These are phyloP conservation scores for Pseudocercospora fuligena DNA, from an alignment of 2,329 filamentous ascomycete species.

Conservation along the genomic window DNA sequence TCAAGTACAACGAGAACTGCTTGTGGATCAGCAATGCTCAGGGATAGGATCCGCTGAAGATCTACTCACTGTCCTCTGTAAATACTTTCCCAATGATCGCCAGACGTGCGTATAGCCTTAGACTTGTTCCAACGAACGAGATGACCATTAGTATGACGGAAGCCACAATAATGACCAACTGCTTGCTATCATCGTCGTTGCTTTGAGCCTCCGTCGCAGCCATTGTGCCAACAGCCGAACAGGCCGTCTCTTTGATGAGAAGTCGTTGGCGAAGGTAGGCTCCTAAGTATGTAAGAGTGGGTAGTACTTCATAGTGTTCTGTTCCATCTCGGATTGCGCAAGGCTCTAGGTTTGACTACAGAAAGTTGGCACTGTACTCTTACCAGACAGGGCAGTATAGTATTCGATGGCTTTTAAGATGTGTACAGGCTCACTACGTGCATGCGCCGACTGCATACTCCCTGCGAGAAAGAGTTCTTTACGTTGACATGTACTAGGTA, in stretches of 20 bases:
- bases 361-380: neutral
- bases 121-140: slow-evolving; percentile 16
- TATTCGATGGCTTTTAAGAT: neutral
- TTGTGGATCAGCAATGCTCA: slow-evolving; percentile 10
- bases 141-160: slow-evolving; percentile 21
- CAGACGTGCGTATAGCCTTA: slow-evolving; percentile 22
- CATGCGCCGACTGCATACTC: neutral
- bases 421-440: neutral
- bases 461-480: slow-evolving; percentile 4
- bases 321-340: neutral
- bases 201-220: neutral
- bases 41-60: neutral
- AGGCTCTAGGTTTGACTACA: neutral
- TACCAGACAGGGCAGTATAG: slow-evolving; percentile 3
- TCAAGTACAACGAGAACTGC: slow-evolving; percentile 22
- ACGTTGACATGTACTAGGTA: neutral
- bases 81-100: slow-evolving; percentile 24
- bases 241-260: neutral
- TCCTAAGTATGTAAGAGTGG: neutral
- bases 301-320: neutral
- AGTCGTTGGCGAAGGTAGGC: neutral
- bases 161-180: slow-evolving; percentile 23
- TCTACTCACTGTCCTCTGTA: slow-evolving; percentile 24
- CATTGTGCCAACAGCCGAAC: neutral
- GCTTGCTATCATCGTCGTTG: slow-evolving; percentile 14